Evolutionary conservation across 2,329 filamentous ascomycete genomes (phyloP), one percentile per base, ranked within the genome.

Genomic region (Lecanicillium sp.): DNA sequence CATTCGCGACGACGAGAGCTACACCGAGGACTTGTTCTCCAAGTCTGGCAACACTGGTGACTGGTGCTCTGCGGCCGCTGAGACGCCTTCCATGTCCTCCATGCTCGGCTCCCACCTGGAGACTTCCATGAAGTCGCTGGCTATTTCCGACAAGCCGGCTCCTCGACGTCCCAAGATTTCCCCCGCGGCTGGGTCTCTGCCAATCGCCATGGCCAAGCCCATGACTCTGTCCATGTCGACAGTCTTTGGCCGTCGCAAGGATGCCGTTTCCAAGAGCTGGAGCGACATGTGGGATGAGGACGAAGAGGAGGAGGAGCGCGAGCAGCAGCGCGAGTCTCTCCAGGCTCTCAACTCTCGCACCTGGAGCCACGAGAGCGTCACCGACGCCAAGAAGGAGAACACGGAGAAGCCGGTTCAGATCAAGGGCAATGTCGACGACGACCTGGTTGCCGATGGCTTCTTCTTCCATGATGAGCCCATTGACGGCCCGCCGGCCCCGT

Each of bases 241-340:
- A 55, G 77, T 90, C 36, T 90, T 94, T 57, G 86, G 85, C 37
- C 80, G 80, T 54, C 79, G 84, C 57, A 76, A 79, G 46, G 84
- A 90, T 33, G 69, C 75, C 34, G 86, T 94, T 34, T 95, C 92
- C 41, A 97, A 97, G 81, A 97, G 92, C 70, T 98, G 92, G 92
- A 95, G 89, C 55, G 92, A 98, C 60, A 79, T 97, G 60, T 96
- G 88, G 83, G 90, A 97, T 39, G 68, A 71, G 33, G 88, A 92
- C 54, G 81, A 84, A 47, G 79, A 84, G 46, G 77, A 85, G 50
- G 75, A 82, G 51, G 77, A 82, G 54, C 72, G 72, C 45, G 64
- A 66, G 43, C 74, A 74, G 46, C 76, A 82, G 56, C 46, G 55
- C 29, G 49, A 52, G 38, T 43, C 51, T 29, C 64, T 84, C 18